These are phyloP conservation scores for Triadica sebifera DNA, from an alignment of 345 rosid species.

Conservation along the genomic window DNA sequence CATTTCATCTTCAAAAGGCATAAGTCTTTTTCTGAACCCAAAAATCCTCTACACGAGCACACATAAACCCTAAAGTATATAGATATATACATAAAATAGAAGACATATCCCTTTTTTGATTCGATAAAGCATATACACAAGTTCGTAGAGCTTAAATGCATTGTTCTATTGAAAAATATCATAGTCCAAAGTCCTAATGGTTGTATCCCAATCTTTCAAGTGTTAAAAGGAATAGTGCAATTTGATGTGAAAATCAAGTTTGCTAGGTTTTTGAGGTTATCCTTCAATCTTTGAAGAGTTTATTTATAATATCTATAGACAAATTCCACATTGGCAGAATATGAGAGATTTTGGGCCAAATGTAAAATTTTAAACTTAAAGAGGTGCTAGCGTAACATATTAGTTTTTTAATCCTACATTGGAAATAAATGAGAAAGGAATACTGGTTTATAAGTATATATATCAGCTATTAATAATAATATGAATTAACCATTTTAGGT, in stretches of 20 bases:
- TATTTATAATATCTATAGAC: no score
- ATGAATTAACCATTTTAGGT: no score
- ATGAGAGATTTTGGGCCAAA: no score
- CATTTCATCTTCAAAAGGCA: background rate
- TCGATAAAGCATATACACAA: constrained; percentile 66
- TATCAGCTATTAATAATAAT: no score
- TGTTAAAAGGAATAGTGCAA: constrained; percentile 66
- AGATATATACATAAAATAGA: constrained; percentile 89
- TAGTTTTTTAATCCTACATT: no score
- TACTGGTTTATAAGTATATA: no score
- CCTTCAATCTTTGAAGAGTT: constrained; percentile 84
- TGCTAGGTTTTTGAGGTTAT: constrained; percentile 61
- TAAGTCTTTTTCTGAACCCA: background rate
- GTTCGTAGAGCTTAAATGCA: constrained; percentile 61
- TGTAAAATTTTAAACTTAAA: no score
- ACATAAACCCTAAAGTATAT: constrained; percentile 50
- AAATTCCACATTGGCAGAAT: no score
- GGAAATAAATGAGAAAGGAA: no score
- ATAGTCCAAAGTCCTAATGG: constrained; percentile 45
- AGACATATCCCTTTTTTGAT: constrained; percentile 64
- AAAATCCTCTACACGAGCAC: constrained; percentile 17
- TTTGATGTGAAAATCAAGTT: constrained; percentile 69
- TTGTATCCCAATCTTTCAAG: constrained; percentile 63
- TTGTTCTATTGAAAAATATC: constrained; percentile 63
- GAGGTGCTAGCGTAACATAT: no score